A percentile compares a stretch with the other conserved stretches of the same genome.
phyloP scores from a whole-genome alignment of 2,329 filamentous ascomycete genomes.

The Elsinoe fawcettii region DNA sequence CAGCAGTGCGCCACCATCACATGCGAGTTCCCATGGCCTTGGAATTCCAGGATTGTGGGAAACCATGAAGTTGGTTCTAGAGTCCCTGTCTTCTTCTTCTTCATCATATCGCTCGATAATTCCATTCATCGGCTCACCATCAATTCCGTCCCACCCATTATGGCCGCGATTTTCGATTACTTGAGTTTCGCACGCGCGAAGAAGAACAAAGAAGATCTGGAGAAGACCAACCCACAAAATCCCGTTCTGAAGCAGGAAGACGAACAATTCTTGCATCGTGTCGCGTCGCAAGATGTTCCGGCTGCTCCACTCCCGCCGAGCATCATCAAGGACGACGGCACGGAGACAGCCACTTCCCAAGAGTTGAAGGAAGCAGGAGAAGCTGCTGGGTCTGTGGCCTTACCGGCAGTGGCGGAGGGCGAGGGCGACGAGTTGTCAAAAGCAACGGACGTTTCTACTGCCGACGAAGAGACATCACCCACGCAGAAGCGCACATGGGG shows the following conservation, averaged over 20 bases:
- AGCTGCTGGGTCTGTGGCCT: slow-evolving; percentile 18
- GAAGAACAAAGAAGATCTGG: slow-evolving; percentile 30
- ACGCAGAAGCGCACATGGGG: slow-evolving; percentile 32
- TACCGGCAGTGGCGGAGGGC: slow-evolving; percentile 21
- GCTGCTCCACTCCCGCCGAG: slow-evolving; percentile 37
- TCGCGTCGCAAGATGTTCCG: slow-evolving; percentile 40
- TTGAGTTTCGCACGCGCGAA: slow-evolving; percentile 29
- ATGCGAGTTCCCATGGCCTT: slow-evolving; percentile 1
- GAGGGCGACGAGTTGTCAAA: slow-evolving; percentile 24
- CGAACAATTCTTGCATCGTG: slow-evolving; percentile 47
- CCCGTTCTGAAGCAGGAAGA: slow-evolving; percentile 54
- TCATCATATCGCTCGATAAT: too few relatives aligned
- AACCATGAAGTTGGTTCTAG: not conserved
- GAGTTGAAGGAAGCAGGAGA: slow-evolving; percentile 19
- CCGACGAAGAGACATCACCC: slow-evolving; percentile 23
- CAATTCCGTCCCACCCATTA: too few relatives aligned
- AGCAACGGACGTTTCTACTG: slow-evolving; percentile 14
- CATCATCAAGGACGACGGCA: slow-evolving; percentile 30
- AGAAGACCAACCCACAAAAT: slow-evolving; percentile 31
- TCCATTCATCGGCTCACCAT: too few relatives aligned
- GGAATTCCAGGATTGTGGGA: too few relatives aligned
- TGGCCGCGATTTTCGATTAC: slow-evolving; percentile 7
- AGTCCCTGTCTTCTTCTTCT: not conserved
- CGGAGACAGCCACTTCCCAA: slow-evolving; percentile 24
- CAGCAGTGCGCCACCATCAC: slow-evolving; percentile 11